Base-by-base conservation (phyloP, 305 asterid species). In the Galium porrigens region DNA sequence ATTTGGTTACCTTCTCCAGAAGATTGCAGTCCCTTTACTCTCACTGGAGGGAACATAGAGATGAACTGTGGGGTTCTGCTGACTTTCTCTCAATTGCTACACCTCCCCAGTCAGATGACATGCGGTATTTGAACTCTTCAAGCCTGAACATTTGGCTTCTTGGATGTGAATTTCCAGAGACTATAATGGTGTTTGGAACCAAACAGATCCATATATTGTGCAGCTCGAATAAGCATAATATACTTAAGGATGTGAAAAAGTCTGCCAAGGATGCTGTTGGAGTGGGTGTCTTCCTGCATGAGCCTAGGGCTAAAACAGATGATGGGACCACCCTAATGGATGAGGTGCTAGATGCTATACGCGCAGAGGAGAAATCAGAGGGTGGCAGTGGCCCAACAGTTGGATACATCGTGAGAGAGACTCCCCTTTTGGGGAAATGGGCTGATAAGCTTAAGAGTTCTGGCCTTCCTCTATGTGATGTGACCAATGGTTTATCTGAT, bases 121-220 rank as follows among this genome's bases (percentile, higher is more conserved):
- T 83, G 73, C 80, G 92, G 30, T 87, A 83, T 75, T 67, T 74
- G 42, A 86, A 84, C 61, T 86, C 95, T 42, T 88, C 94, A 18
- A 84, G 88, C 25, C 61, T 86, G 65, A 80, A 80, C 67, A 79
- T 83, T 49, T 88, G 95, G 96, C 76, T 88, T 74, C 80, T 88
- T 63, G 96, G 89, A 36, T 86, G 86, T 70, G 96, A 86, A 68
- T 88, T 86, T 64, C 87, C 94, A 0, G 90, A 86, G 65, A 86
- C 95, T 9, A 77, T 88, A 42, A 88, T 86, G 87, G 88, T 84
- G 56, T 86, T 88, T 10, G 78, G 78, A 46, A 75, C 74, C 51
- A 80, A 80, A 62, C 79, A 82, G 34, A 80, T 86, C 34, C 81
- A 84, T 78, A 84, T 84, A 60, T 67, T 86, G 30, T 86, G 94